Conservation (phyloP, 805 yeast genomes). For the Metschnikowia cubensis region DNA sequence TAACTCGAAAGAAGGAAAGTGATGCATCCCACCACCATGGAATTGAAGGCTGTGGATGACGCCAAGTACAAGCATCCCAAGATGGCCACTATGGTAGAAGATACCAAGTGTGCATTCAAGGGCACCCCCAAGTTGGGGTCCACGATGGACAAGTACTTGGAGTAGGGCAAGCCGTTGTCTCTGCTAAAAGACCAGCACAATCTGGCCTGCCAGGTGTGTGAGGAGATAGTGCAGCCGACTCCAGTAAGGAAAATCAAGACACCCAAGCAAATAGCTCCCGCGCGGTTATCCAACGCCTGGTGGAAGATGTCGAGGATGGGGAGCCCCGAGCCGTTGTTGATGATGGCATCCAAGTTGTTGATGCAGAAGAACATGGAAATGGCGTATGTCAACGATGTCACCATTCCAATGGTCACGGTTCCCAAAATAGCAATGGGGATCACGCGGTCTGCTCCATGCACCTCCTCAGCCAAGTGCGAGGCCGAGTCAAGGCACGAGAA, state of each 20-base stretch:
- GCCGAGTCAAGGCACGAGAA: constrained; percentile 41
- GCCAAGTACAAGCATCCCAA: constrained; percentile 37
- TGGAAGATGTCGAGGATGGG: constrained; percentile 40
- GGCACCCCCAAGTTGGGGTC: constrained; percentile 39
- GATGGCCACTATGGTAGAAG: constrained; percentile 30
- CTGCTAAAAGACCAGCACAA: constrained; percentile 42
- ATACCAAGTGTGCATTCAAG: constrained; percentile 37
- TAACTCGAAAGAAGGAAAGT: constrained; percentile 36
- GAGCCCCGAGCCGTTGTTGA: constrained; percentile 30
- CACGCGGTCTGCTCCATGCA: constrained; percentile 32
- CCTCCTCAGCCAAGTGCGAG: constrained; percentile 41
- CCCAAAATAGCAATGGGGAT: constrained; percentile 39
- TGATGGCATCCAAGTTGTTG: constrained; percentile 28
- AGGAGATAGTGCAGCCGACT: constrained; percentile 36
- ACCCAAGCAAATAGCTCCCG: constrained; percentile 37
- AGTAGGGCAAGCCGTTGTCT: constrained; percentile 42
- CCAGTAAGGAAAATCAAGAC: constrained; percentile 33
- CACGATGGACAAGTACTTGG: constrained; percentile 34
- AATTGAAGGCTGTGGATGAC: constrained; percentile 38
- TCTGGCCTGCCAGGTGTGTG: constrained; percentile 44
- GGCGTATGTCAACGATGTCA: constrained; percentile 36
- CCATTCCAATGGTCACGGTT: constrained; percentile 39
- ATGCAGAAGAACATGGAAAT: constrained; percentile 40
- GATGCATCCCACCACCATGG: constrained; percentile 37
- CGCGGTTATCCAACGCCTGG: constrained; percentile 33